Evolutionary conservation across 331 rosid genomes (phyloP), one percentile per base, ranked within the genome.

Genomic region (Acacia concinna): DNA sequence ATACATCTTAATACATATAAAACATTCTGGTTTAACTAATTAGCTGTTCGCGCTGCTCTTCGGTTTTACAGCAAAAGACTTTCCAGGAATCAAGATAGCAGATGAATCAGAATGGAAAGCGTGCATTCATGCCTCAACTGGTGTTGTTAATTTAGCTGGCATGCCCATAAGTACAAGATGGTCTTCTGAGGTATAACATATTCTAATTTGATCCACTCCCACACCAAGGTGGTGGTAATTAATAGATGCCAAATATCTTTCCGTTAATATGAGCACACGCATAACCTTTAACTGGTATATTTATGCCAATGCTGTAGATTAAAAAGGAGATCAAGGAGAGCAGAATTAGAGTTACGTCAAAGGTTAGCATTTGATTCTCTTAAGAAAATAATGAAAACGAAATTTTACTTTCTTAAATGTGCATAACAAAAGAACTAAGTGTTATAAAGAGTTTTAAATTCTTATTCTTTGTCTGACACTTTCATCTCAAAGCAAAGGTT

Each of bases 121-220:
- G 65, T 83, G 96, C 82, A 89, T 96, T 83, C 89, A 87, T 59
- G 91, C 89, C 78, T 93, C 98, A 60, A 85, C 88, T 2, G 97
- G 99, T 32, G 91, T 96, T 70, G 98, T 96, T 69, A 96, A 96
- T 87, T 87, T 96, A 86, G 99, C 98, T 32, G 99, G 99, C 77
- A 9, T 96, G 85, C 97, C 99, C 78, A 96, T 96, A 65, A 91
- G 98, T 77, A 93, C 93, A 65, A 86, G 99, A 84, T 96, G 99
- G 99, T 90, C 98, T 82, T 76, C 90, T 71, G 99, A 93, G 97
- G 99, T 93, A 75, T 81, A 75, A 47, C 75, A 60, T 76, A 46
- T 81, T 71, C 73, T 78, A 68, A 41, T 83, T 30, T 46, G 74
- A 52, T 51, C 74, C 25, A 35, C 72, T 71, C 63, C 62, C 49